These are phyloP conservation scores for Tetradesmus obliquus DNA, from an alignment of 139 green algal genomes.

Conservation along the genomic window DNA sequence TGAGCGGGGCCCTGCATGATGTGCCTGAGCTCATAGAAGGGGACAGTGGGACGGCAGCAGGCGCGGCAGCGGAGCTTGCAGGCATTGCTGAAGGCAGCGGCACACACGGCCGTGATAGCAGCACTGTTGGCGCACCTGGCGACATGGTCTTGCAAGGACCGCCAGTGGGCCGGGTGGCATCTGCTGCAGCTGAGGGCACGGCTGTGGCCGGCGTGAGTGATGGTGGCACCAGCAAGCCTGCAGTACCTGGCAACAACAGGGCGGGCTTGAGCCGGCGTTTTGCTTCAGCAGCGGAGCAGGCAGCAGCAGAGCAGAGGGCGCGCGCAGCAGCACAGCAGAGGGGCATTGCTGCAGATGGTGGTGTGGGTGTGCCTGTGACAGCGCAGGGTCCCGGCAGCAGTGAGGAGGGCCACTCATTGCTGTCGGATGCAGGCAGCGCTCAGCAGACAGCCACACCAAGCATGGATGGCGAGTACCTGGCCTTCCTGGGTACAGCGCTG, in stretches of 20 bases:
- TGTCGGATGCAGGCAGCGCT: neutral
- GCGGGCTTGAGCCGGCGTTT: neutral
- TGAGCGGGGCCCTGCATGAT: neutral
- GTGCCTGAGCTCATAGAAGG: neutral
- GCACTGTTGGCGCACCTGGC: no score
- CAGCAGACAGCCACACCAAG: neutral
- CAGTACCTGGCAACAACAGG: neutral
- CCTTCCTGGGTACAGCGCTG: conserved; percentile 5
- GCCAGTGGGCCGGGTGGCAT: no score
- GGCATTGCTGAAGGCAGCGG: neutral
- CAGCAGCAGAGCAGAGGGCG: neutral
- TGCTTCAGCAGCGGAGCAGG: neutral
- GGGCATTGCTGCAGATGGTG: neutral
- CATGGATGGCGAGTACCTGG: neutral
- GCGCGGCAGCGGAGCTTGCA: neutral
- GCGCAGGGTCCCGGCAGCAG: neutral
- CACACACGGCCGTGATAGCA: no score
- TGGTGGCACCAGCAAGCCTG: neutral
- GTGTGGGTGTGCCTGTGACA: neutral
- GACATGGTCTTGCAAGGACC: no score
- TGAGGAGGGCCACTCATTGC: neutral
- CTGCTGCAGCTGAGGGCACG: no score
- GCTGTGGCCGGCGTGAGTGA: no score
- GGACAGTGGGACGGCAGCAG: neutral
- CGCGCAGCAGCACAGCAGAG: neutral